Percentiles rank a stretch among this genome's conserved stretches.
Conservation (phyloP, 192 early-diverging fungal species). For the Backusella tarrabulga region DNA sequence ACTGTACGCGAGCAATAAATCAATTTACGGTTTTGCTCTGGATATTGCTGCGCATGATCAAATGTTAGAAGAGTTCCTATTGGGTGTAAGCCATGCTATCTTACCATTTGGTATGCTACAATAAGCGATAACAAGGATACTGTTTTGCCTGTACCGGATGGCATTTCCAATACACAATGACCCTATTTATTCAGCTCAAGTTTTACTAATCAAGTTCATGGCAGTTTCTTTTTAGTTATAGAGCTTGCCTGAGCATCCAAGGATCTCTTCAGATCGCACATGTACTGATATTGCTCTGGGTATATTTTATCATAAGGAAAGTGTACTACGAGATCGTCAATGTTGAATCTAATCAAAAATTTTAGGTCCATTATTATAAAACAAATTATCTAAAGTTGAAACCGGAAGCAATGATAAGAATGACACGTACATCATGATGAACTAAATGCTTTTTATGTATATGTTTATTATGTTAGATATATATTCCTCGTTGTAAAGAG, state of each 20-base stretch:
- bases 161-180: conserved; percentile 97
- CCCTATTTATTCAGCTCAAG: conserved; percentile 53
- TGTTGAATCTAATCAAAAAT: conserved; percentile 55
- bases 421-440: conserved; percentile 16
- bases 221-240: not conserved
- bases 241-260: conserved; percentile 78
- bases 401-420: not conserved
- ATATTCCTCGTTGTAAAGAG: not conserved
- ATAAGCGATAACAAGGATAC: conserved; percentile 94
- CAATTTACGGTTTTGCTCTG: conserved; percentile 91
- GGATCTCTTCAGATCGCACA: conserved; percentile 91
- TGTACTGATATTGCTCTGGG: conserved; percentile 98
- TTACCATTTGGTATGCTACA: conserved; percentile 90
- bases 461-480: not conserved
- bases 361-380: not conserved
- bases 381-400: not conserved
- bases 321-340: conserved; percentile 88
- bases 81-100: not conserved
- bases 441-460: not conserved
- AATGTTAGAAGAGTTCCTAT: not conserved
- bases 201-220: not conserved
- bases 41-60: conserved; percentile 55
- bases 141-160: conserved; percentile 99
- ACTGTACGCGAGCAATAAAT: conserved; percentile 99
- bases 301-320: conserved; percentile 99